Base-by-base conservation (phyloP, 805 yeast genomes). In the Saccharomycopsis sp. region DNA sequence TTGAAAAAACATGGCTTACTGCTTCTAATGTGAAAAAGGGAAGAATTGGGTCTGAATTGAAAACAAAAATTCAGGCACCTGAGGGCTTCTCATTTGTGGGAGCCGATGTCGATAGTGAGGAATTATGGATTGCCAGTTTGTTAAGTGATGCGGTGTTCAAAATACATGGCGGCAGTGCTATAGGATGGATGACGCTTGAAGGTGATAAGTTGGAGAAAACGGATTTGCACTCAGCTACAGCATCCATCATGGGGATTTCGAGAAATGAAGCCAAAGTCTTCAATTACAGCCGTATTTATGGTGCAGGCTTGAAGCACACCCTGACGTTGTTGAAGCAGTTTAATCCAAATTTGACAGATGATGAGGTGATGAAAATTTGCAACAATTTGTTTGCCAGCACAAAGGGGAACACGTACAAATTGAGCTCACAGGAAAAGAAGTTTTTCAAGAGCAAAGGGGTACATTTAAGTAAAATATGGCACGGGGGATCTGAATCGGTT, bases 141-240 rank as follows among this genome's bases (percentile, higher is more conserved):
- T 78, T 89, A 23, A 96, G 98, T 3, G 99, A 92, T 57, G 79
- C 97, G 0, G 74, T 80, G 39, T 85, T 89, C 60, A 75, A 80
- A 25, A 64, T 83, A 18, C 99, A 92, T 58, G 99, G 98, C 4
- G 94, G 94, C 10, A 86, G 97, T 0, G 95, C 97, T 0, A 71
- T 94, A 41, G 96, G 97, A 0, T 94, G 98, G 98, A 94, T 92
- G 99, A 88, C 96, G 2, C 67, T 92, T 42, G 99, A 92, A 64
- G 99, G 99, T 15, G 77, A 89, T 3, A 92, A 92, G 61, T 68
- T 65, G 42, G 89, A 82, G 41, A 94, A 92, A 4, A 94, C 99
- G 0, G 99, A 92, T 62, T 62, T 94, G 46, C 99, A 92, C 57
- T 86, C 96, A 0, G 87, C 83, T 50, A 92, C 97, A 0, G 96